Percentiles rank a stretch among this genome's conserved stretches.
Conservation (phyloP, 1,284 basidiomycete genomes). For the Abortiporus biennis region DNA sequence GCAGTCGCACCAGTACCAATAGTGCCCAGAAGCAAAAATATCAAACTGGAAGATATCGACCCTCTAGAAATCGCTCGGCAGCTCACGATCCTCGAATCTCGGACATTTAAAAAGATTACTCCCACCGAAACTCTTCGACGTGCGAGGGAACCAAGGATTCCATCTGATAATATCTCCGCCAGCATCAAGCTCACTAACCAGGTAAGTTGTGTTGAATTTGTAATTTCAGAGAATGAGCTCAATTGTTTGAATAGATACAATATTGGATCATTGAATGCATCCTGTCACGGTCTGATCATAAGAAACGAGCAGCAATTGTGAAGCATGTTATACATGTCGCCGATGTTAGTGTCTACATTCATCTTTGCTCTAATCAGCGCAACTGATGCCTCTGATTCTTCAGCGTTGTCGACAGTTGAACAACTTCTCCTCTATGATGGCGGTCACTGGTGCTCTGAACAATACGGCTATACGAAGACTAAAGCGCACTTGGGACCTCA, state of each 20-base stretch:
- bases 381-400: not conserved
- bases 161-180: conserved; percentile 76
- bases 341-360: conserved; percentile 59
- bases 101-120: conserved; percentile 83
- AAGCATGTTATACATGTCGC: conserved; percentile 94
- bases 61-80: conserved; percentile 91
- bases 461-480: conserved; percentile 90
- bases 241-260: conserved; percentile 51
- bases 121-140: conserved; percentile 88
- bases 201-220: conserved; percentile 35
- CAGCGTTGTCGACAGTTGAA: conserved; percentile 86
- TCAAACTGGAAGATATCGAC: conserved; percentile 87
- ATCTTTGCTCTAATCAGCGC: not conserved
- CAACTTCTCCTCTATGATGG: conserved; percentile 96
- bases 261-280: conserved; percentile 95
- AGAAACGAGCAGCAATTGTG: conserved; percentile 74
- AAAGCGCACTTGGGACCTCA: conserved; percentile 93
- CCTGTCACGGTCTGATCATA: conserved; percentile 79
- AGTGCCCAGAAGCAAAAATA: conserved; percentile 69
- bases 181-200: conserved; percentile 92
- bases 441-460: conserved; percentile 93
- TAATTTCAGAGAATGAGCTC: not conserved
- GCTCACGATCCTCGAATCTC: conserved; percentile 88
- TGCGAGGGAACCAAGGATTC: conserved; percentile 67
- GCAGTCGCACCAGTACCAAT: conserved; percentile 69